Conservation (phyloP, 306 rosid genomes). For the Benincasa hispida region DNA sequence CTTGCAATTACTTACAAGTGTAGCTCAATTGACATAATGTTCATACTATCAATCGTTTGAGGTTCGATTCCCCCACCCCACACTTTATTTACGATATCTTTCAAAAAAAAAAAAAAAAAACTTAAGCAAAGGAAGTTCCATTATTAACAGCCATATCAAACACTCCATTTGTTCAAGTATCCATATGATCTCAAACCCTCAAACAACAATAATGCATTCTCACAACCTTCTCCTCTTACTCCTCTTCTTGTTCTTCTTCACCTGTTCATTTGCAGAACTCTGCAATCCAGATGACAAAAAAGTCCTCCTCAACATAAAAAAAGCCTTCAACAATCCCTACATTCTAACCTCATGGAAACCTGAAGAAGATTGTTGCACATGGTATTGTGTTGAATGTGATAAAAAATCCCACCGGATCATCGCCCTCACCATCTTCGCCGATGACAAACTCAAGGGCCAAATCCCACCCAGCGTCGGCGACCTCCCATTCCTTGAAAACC, state of each 20-base stretch:
- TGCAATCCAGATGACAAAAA: conserved; percentile 64
- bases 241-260: conserved; percentile 11
- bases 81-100: too few relatives aligned
- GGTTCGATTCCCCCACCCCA: too few relatives aligned
- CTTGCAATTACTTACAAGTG: too few relatives aligned
- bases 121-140: too few relatives aligned
- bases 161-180: too few relatives aligned
- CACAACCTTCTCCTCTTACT: background rate
- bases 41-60: too few relatives aligned
- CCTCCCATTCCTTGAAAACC: conserved; percentile 43
- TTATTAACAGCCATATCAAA: too few relatives aligned
- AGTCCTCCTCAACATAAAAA: conserved; percentile 50
- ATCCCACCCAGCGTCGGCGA: conserved; percentile 60
- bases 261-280: conserved; percentile 23
- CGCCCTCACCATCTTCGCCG: conserved; percentile 30
- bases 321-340: conserved; percentile 59
- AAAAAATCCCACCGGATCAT: conserved; percentile 45
- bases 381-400: conserved; percentile 52
- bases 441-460: conserved; percentile 21
- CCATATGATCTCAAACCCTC: background rate
- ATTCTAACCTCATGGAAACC: conserved; percentile 49
- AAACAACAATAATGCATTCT: background rate
- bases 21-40: too few relatives aligned
- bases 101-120: too few relatives aligned
- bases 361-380: conserved; percentile 43